Conservation (phyloP, 345 rosid species). For the Ceriops tagal region DNA sequence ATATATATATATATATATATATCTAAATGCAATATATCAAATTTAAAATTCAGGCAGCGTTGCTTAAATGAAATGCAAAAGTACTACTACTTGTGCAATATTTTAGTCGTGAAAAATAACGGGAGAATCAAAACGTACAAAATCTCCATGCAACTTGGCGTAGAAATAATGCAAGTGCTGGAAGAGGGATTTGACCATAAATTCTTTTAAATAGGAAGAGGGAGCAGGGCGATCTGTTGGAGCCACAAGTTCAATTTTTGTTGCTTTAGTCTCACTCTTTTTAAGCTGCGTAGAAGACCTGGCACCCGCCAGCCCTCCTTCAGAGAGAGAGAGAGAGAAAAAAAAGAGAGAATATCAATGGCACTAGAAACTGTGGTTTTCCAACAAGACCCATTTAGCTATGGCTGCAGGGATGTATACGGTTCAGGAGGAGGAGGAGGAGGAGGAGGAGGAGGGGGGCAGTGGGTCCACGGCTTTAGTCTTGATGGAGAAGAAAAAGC, state of each 20-base stretch:
- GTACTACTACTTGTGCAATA: too few species aligned
- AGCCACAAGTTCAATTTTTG: too few species aligned
- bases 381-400: constrained; percentile 30
- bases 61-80: too few species aligned
- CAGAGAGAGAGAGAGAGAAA: neutral
- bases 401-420: constrained; percentile 14
- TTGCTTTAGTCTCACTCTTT: too few species aligned
- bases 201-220: too few species aligned
- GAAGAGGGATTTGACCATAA: too few species aligned
- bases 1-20: too few species aligned
- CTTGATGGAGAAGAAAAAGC: constrained; percentile 11
- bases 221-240: too few species aligned
- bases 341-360: constrained; percentile 8
- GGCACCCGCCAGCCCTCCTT: neutral
- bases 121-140: constrained; percentile 5
- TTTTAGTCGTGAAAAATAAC: neutral
- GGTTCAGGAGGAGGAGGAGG: too few species aligned
- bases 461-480: constrained; percentile 14
- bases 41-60: too few species aligned
- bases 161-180: neutral
- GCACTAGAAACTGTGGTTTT: constrained; percentile 33
- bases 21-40: too few species aligned
- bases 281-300: too few species aligned
- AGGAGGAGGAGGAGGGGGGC: neutral
- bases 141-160: constrained; percentile 20